Conservation (phyloP, 495 filamentous ascomycete species). For the Niebla homalea region DNA sequence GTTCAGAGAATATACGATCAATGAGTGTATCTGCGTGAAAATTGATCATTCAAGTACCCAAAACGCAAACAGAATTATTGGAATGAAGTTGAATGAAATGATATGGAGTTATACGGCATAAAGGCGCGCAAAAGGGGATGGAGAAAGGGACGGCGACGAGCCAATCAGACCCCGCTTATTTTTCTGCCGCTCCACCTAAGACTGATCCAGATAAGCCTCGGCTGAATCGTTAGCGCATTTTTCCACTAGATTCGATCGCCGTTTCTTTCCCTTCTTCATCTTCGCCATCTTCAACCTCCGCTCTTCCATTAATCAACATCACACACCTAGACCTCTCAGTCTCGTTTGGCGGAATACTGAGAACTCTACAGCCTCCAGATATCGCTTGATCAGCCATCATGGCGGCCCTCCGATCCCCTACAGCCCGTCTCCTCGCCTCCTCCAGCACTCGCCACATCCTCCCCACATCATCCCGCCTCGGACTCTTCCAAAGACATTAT, state of each 20-base stretch:
- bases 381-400: constrained; percentile 34
- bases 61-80: too few relatives aligned
- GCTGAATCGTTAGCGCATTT: constrained; percentile 11
- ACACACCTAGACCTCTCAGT: background rate
- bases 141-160: background rate
- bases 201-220: constrained; percentile 3
- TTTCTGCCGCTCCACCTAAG: background rate
- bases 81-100: too few relatives aligned
- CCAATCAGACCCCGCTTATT: background rate
- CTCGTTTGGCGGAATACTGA: background rate
- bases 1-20: too few relatives aligned
- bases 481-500: constrained; percentile 28
- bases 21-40: too few relatives aligned
- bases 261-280: background rate
- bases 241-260: constrained; percentile 1
- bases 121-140: too few relatives aligned
- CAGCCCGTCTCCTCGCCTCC: constrained; percentile 48
- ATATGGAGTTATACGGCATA: too few relatives aligned
- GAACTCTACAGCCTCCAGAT: background rate
- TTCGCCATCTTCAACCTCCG: background rate
- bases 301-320: background rate
- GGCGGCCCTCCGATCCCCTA: constrained; percentile 64
- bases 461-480: constrained; percentile 28
- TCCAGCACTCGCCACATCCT: constrained; percentile 40
- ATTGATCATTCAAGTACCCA: too few relatives aligned